Base-by-base conservation (phyloP, 2,329 filamentous ascomycete species). In the Monosporascus sp. region DNA sequence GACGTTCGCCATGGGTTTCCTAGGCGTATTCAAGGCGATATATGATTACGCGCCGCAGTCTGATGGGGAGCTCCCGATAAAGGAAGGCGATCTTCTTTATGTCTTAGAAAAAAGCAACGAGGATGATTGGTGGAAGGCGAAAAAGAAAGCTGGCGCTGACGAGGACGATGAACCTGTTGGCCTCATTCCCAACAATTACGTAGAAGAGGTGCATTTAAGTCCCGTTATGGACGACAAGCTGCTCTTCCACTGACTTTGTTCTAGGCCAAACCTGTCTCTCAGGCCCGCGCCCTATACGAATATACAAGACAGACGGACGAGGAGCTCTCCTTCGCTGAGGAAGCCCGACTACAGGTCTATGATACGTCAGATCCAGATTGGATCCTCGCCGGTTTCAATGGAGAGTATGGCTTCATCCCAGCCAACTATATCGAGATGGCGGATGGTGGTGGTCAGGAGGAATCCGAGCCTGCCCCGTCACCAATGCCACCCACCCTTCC, bases 281-380 rank as follows among this genome's bases (percentile, higher is more conserved):
- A 86, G 61, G 94, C 93, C 49, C 91, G 88, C 70, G 90, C 94
- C n/a, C 82, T 97, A n/a, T 99, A 93, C 76, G 94, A 99, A 71
- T 99, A 99, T 71, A 89, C 89, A 49, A 85, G 93, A 63, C 94
- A 99, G 74, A 99, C 94, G 24, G 94, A 99, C 67, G 94, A 99
- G 72, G 94, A 99, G 73, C 79, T 99, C 9, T 97, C 93, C 24
- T 97, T 99, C 68, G 82, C 89, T 48, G 94, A 99, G 75, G 92
- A 96, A 68, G 86, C 88, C 41, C 74, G 84, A 45, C 80, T 99
- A 48, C 78, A 88, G 56, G 89, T 99, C 48, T 97, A 89, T 73
- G 94, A 99, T 71, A 86, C 81, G 9, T 88, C 91, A 5, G 94
- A 99, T 70, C 90, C 91, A 15, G 94, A 99, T 72, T 99, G 94